Evolutionary conservation across 2,329 filamentous ascomycete species (phyloP).

Genomic region (Penicillium digitatum): DNA sequence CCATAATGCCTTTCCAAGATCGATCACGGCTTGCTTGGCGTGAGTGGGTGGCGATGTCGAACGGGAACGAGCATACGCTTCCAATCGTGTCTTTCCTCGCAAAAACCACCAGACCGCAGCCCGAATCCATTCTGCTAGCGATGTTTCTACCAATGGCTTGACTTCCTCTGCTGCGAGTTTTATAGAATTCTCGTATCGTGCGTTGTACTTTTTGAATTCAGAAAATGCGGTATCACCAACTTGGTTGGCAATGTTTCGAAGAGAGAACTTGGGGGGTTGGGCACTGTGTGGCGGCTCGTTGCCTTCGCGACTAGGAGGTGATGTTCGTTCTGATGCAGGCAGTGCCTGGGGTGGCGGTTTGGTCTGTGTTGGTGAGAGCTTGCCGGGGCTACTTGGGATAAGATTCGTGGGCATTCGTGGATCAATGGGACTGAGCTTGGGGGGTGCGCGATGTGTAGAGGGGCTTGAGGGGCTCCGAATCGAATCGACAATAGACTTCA

Average conservation of each 20-base stretch:
- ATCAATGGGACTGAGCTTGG: constrained; percentile 25
- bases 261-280: constrained; percentile 32
- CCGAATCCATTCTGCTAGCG: constrained; percentile 65
- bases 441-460: constrained; percentile 12
- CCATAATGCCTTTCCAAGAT: constrained; percentile 84
- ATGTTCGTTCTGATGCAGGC: constrained; percentile 13
- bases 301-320: constrained; percentile 10
- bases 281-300: constrained; percentile 18
- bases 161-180: constrained; percentile 70
- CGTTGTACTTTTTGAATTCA: constrained; percentile 66
- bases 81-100: constrained; percentile 71
- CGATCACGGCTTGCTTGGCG: constrained; percentile 72
- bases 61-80: constrained; percentile 64
- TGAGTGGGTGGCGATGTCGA: constrained; percentile 41
- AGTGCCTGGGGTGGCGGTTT: constrained; percentile 8
- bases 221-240: constrained; percentile 63
- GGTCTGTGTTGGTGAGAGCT: constrained; percentile 9
- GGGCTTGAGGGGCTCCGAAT: constrained; percentile 28
- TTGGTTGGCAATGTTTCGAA: constrained; percentile 39
- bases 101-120: constrained; percentile 87
- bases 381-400: constrained; percentile 20
- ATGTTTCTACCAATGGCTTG: constrained; percentile 60
- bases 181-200: constrained; percentile 72
- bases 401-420: constrained; percentile 24
- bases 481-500: constrained; percentile 25